A percentile compares a stretch with the other conserved stretches of the same genome.
These are phyloP conservation scores for Penicillium bovifimosum DNA, from an alignment of 495 filamentous ascomycete genomes.

Conservation along the genomic window DNA sequence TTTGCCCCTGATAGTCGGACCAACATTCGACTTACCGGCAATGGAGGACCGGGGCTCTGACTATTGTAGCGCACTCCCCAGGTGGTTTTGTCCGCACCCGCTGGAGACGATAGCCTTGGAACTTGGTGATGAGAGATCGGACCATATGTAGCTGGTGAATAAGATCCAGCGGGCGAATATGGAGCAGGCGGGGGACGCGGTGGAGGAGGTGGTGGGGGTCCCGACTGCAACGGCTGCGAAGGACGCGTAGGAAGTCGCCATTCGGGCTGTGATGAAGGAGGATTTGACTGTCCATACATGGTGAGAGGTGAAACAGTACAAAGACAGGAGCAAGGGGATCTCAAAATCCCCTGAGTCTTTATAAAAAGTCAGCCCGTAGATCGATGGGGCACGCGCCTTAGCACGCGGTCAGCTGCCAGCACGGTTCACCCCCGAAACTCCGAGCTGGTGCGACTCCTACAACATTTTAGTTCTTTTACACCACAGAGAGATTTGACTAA, in stretches of 20 bases:
- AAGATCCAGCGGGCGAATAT: constrained; percentile 36
- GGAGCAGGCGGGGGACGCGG: constrained; percentile 13
- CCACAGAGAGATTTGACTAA: too few species aligned
- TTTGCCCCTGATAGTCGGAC: neutral
- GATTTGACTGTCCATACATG: constrained; percentile 28
- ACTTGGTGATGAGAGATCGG: constrained; percentile 26
- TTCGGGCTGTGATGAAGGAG: constrained; percentile 36
- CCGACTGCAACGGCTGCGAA: constrained; percentile 14
- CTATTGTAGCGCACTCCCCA: constrained; percentile 47
- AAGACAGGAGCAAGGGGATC: neutral
- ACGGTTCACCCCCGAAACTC: constrained; percentile 1
- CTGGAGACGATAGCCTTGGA: constrained; percentile 21
- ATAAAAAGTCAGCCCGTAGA: neutral
- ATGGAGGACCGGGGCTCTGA: constrained; percentile 33
- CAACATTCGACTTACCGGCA: constrained; percentile 38
- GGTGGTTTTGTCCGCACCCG: constrained; percentile 29
- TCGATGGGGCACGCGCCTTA: neutral
- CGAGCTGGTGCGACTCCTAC: neutral
- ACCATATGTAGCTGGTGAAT: constrained; percentile 39
- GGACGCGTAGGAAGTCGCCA: constrained; percentile 32
- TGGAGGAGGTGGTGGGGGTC: constrained; percentile 12
- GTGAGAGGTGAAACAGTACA: neutral
- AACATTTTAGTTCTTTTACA: neutral
- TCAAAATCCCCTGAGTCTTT: neutral
- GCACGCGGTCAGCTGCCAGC: too few species aligned